Conservation (phyloP, 768 basidiomycete species). For the Porphyrellus cyaneotinctus region DNA sequence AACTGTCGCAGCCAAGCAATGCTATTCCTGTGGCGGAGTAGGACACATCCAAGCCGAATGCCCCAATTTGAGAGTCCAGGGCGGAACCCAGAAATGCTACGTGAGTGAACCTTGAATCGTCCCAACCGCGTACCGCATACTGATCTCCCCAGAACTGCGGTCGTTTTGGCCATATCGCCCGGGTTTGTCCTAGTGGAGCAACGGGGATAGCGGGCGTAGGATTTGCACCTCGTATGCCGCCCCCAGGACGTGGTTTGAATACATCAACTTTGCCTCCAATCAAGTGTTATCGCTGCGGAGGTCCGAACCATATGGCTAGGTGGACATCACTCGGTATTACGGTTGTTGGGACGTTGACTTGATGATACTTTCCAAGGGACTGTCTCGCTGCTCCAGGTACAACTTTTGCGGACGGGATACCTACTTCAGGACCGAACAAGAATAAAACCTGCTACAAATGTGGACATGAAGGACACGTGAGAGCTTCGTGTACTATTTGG, state of each 20-base stretch:
- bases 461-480: conserved; percentile 81
- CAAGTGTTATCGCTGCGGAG: conserved; percentile 88
- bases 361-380: conserved; percentile 45
- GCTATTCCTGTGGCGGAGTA: conserved; percentile 90
- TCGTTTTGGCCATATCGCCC: conserved; percentile 79
- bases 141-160: conserved; percentile 60
- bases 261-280: conserved; percentile 75
- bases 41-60: conserved; percentile 89
- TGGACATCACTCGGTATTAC: conserved; percentile 26
- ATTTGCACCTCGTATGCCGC: conserved; percentile 66
- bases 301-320: conserved; percentile 85
- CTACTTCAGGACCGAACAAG: conserved; percentile 45
- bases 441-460: conserved; percentile 87
- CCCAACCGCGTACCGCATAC: not conserved
- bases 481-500: conserved; percentile 25
- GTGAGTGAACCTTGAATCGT: conserved; percentile 41
- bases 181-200: conserved; percentile 58
- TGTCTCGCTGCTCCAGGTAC: conserved; percentile 73
- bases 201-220: conserved; percentile 35
- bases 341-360: conserved; percentile 4
- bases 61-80: conserved; percentile 69
- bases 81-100: conserved; percentile 77
- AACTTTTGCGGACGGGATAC: conserved; percentile 42
- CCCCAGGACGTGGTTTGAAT: conserved; percentile 71
- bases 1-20: conserved; percentile 81